Percentiles rank a stretch among this genome's conserved stretches.
Conservation (phyloP, 305 asterid genomes). For the Fraxinus dipetala region DNA sequence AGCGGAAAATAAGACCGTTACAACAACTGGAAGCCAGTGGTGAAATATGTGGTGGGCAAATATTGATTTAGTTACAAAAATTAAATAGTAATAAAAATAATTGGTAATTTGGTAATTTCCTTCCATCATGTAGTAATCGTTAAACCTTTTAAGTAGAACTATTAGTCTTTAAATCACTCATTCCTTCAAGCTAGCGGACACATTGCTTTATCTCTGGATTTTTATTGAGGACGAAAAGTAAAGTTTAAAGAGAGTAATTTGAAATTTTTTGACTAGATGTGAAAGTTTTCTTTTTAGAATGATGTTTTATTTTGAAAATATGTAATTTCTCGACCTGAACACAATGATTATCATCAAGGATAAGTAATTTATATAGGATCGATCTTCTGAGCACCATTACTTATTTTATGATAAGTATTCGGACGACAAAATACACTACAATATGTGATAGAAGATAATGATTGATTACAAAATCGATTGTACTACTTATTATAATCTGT, state of each 20-base stretch:
- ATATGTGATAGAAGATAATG: too few relatives aligned
- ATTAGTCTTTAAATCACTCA: not conserved
- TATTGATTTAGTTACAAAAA: not conserved
- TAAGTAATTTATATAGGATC: not conserved
- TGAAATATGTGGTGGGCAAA: conserved; percentile 6
- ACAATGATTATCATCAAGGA: not conserved
- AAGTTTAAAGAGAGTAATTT: not conserved
- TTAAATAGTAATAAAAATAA: not conserved
- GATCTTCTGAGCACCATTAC: too few relatives aligned
- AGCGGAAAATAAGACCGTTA: conserved; percentile 63
- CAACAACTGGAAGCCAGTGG: conserved; percentile 30
- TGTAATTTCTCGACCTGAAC: not conserved
- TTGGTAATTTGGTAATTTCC: not conserved
- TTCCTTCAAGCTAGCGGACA: not conserved
- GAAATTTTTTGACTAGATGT: not conserved
- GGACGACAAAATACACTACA: too few relatives aligned
- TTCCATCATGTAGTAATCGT: not conserved
- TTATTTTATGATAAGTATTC: too few relatives aligned
- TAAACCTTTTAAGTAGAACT: not conserved
- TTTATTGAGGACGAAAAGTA: too few relatives aligned
- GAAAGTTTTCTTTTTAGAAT: not conserved
- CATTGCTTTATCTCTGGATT: not conserved
- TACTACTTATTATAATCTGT: too few relatives aligned
- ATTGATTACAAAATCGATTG: too few relatives aligned
- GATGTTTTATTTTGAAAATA: not conserved